Evolutionary conservation across 2,329 filamentous ascomycete genomes (phyloP).

Genomic region (Fusarium sp.): DNA sequence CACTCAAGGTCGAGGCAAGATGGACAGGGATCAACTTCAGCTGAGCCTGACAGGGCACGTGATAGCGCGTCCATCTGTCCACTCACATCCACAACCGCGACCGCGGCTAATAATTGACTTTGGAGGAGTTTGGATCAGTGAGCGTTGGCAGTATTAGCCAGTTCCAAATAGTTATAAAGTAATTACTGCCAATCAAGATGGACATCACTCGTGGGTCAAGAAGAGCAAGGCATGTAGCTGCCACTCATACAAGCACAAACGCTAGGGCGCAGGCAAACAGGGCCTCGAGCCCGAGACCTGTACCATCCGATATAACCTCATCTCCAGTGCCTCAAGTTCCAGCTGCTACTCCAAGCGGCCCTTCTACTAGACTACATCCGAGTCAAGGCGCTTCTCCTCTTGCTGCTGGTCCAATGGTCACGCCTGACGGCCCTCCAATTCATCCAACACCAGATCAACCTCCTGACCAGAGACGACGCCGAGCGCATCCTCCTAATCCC

Average conservation of each 20-base stretch:
- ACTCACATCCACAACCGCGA: slow-evolving; percentile 22
- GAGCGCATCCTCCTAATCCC: slow-evolving; percentile 47
- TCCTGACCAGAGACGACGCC: slow-evolving; percentile 35
- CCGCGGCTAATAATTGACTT: slow-evolving; percentile 24
- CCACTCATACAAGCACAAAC: slow-evolving; percentile 16
- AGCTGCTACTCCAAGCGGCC: slow-evolving; percentile 22
- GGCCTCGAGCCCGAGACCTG: slow-evolving; percentile 22
- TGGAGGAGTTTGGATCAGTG: neutral
- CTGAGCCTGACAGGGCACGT: slow-evolving; percentile 15
- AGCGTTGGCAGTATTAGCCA: neutral
- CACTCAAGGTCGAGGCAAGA: neutral
- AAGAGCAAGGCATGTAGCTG: slow-evolving; percentile 36
- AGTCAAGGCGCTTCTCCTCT: slow-evolving; percentile 30
- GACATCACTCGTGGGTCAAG: slow-evolving; percentile 33
- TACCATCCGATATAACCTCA: slow-evolving; percentile 21
- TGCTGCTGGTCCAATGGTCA: slow-evolving; percentile 29
- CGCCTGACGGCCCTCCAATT: slow-evolving; percentile 35
- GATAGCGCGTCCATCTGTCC: slow-evolving; percentile 21
- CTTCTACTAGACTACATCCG: slow-evolving; percentile 20
- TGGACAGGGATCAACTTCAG: neutral
- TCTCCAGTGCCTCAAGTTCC: slow-evolving; percentile 16
- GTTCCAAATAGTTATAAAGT: neutral
- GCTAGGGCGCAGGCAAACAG: slow-evolving; percentile 3
- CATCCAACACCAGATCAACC: slow-evolving; percentile 44
- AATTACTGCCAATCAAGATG: slow-evolving; percentile 6